These are phyloP conservation scores for Arabis hirsuta DNA, from an alignment of 345 rosid species.

Conservation along the genomic window DNA sequence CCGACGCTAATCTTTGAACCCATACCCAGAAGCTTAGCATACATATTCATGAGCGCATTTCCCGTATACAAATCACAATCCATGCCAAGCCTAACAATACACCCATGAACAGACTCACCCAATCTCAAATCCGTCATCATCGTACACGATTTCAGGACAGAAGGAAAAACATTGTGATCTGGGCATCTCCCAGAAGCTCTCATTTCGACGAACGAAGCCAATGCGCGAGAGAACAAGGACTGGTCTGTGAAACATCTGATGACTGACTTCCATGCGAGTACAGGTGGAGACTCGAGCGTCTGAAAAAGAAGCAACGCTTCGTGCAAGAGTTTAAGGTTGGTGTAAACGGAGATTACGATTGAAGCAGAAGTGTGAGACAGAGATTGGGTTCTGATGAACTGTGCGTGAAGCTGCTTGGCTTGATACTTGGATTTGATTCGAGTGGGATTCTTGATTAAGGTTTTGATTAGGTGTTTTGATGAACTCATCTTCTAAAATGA, in stretches of 20 bases:
- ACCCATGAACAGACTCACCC: slow-evolving; percentile 83
- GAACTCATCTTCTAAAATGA: slow-evolving; percentile 40
- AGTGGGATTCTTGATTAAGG: slow-evolving; percentile 47
- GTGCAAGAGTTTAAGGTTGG: slow-evolving; percentile 57
- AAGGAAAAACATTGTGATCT: slow-evolving; percentile 72
- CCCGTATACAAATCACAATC: slow-evolving; percentile 68
- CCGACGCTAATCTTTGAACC: slow-evolving; percentile 21
- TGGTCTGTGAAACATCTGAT: slow-evolving; percentile 63
- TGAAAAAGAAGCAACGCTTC: slow-evolving; percentile 58
- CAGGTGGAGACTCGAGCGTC: slow-evolving; percentile 56
- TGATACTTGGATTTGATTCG: slow-evolving; percentile 49
- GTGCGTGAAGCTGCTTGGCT: slow-evolving; percentile 78
- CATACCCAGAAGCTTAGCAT: slow-evolving; percentile 56
- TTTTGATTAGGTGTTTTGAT: slow-evolving; percentile 46
- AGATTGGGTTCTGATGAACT: slow-evolving; percentile 57
- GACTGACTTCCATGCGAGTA: slow-evolving; percentile 76
- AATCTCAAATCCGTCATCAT: slow-evolving; percentile 57
- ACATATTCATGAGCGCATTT: slow-evolving; percentile 91
- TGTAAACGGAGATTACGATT: slow-evolving; percentile 62
- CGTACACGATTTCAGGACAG: slow-evolving; percentile 68
- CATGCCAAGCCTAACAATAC: slow-evolving; percentile 62
- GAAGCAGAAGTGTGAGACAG: slow-evolving; percentile 47
- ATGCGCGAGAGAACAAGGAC: slow-evolving; percentile 51
- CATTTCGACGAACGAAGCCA: slow-evolving; percentile 62
- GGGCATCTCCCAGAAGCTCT: slow-evolving; percentile 61